Evolutionary conservation across 2,329 filamentous ascomycete genomes (phyloP).

Genomic region (Ascochyta koolunga): DNA sequence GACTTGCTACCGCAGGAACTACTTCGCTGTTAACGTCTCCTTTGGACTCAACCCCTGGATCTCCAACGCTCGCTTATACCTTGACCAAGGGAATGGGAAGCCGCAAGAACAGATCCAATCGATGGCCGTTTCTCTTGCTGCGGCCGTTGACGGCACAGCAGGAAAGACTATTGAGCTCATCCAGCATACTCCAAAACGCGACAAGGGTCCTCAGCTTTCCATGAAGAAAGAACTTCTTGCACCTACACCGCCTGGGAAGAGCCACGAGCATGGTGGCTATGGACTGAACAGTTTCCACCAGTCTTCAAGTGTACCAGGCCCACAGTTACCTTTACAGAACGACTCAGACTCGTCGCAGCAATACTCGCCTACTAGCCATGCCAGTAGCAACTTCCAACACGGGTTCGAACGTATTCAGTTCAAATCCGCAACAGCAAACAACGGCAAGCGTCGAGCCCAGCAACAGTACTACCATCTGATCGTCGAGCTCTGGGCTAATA

Average conservation of each 20-base stretch:
- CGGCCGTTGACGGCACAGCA: slow-evolving; percentile 76
- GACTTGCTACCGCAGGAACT: slow-evolving; percentile 92
- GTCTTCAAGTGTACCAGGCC: slow-evolving; percentile 40
- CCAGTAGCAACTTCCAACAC: slow-evolving; percentile 54
- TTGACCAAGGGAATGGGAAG: slow-evolving; percentile 55
- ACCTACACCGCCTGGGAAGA: slow-evolving; percentile 65
- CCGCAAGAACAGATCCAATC: slow-evolving; percentile 67
- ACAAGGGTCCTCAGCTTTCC: slow-evolving; percentile 80
- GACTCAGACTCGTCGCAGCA: slow-evolving; percentile 39
- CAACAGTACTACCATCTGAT: slow-evolving; percentile 94
- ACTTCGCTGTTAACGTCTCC: slow-evolving; percentile 84
- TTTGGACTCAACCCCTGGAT: slow-evolving; percentile 72
- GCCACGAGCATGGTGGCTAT: slow-evolving; percentile 48
- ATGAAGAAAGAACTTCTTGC: slow-evolving; percentile 73
- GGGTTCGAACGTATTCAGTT: slow-evolving; percentile 91
- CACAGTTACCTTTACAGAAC: slow-evolving; percentile 52
- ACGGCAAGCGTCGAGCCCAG: slow-evolving; percentile 85
- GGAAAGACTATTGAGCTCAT: slow-evolving; percentile 82
- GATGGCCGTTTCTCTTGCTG: slow-evolving; percentile 85
- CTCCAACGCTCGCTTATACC: slow-evolving; percentile 62
- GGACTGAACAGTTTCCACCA: slow-evolving; percentile 49
- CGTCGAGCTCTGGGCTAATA: slow-evolving; percentile 64
- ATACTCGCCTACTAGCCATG: slow-evolving; percentile 44
- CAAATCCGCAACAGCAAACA: slow-evolving; percentile 92
- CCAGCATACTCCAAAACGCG: slow-evolving; percentile 89